Percentiles rank a stretch among this genome's conserved stretches.
phyloP scores from a whole-genome alignment of 225 moss, liverwort and hornwort genomes.

The Polytrichum formosum region DNA sequence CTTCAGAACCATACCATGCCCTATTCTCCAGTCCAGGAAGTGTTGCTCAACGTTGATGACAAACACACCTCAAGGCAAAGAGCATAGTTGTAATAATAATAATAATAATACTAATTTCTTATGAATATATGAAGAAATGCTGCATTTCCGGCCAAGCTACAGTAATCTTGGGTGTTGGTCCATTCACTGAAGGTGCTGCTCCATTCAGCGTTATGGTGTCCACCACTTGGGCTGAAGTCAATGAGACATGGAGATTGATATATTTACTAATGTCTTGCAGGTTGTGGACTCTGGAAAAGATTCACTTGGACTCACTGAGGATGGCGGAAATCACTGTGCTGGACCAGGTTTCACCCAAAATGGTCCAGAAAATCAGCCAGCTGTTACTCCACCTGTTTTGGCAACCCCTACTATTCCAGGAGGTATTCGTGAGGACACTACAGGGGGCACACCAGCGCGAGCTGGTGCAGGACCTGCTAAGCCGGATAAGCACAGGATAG shows the following conservation, averaged over 20 bases:
- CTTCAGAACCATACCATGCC: too few relatives aligned
- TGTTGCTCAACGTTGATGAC: too few relatives aligned
- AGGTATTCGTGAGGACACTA: neutral
- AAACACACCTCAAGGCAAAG: too few relatives aligned
- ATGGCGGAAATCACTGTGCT: slow-evolving; percentile 16
- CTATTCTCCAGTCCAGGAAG: too few relatives aligned
- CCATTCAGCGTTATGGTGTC: neutral
- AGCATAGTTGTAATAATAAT: too few relatives aligned
- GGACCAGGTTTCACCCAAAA: slow-evolving; percentile 10
- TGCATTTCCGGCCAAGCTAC: too few relatives aligned
- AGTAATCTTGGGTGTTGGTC: too few relatives aligned
- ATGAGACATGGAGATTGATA: neutral
- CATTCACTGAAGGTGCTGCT: too few relatives aligned
- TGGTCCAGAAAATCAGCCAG: neutral
- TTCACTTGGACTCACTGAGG: slow-evolving; percentile 10
- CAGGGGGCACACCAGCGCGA: neutral
- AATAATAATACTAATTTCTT: too few relatives aligned
- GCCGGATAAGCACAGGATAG: neutral
- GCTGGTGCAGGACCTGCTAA: neutral
- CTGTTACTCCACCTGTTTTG: neutral
- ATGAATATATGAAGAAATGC: too few relatives aligned
- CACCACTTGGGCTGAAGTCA: neutral
- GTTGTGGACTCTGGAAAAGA: slow-evolving; percentile 13
- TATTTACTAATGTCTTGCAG: slow-evolving; percentile 15
- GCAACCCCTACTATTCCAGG: neutral